phyloP scores from a whole-genome alignment of 1,284 basidiomycete genomes.

The Fomitopsis pinicola region DNA sequence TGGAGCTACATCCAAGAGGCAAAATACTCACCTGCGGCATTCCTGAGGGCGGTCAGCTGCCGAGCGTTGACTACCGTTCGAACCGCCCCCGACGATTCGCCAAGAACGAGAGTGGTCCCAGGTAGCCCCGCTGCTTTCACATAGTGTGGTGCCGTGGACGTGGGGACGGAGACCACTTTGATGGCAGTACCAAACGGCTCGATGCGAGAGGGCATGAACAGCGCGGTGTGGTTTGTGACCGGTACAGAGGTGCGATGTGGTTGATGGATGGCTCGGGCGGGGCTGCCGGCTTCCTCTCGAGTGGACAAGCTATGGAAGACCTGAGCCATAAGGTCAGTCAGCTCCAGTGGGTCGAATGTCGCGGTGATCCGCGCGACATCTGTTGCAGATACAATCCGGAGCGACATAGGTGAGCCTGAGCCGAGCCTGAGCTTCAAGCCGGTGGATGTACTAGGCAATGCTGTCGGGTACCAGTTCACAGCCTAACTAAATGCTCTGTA shows the following conservation, averaged over 20 bases:
- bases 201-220: conserved; percentile 73
- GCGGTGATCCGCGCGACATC: conserved; percentile 45
- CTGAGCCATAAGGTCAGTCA: conserved; percentile 52
- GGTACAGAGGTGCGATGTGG: conserved; percentile 50
- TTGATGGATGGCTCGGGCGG: conserved; percentile 23
- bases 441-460: neutral
- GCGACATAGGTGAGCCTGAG: conserved; percentile 26
- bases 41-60: conserved; percentile 73
- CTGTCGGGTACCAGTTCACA: neutral
- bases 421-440: too few relatives aligned
- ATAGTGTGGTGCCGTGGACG: conserved; percentile 27
- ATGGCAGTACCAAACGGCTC: conserved; percentile 46
- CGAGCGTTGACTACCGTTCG: conserved; percentile 76
- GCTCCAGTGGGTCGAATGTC: conserved; percentile 36
- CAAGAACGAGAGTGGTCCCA: conserved; percentile 71
- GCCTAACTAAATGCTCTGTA: too few relatives aligned
- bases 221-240: conserved; percentile 44
- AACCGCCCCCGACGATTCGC: conserved; percentile 62
- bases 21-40: conserved; percentile 61
- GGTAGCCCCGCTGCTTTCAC: conserved; percentile 54
- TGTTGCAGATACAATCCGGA: conserved; percentile 48
- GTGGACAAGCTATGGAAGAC: conserved; percentile 36
- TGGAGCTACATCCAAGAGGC: neutral
- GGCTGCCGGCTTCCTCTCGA: conserved; percentile 9
- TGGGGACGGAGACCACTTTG: conserved; percentile 74